Base-by-base conservation (phyloP, 192 early-diverging fungal genomes). In the Linnemannia elongata region DNA sequence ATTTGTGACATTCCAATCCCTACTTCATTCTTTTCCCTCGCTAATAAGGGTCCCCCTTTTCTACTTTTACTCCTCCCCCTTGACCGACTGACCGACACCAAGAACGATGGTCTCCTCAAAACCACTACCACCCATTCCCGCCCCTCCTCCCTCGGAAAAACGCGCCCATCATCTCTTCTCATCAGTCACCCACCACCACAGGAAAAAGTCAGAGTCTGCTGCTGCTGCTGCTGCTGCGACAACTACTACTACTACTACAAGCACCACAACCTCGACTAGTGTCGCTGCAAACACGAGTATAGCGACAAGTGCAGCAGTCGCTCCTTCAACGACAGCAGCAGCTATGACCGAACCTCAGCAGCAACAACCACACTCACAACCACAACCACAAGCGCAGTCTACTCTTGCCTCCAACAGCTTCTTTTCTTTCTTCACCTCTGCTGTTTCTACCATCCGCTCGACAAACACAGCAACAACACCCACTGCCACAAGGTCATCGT, bases 81-180 rank as follows among this genome's bases (percentile, higher is more conserved):
- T 30, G 36, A 41, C 33, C 12, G 72, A 6, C 27, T 30, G 45
- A 39, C 20, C 8, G n/a, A 30, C 44, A 74, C 41, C 44, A 74
- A 24, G 54, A 17, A 45, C 27, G 7, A 87, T 87, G 80, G 76
- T 81, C 18, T 68, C 85, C 42, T 81, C 80, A 60, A 87, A 87
- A 73, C 85, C 85, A 68, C 77, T 87, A 54, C 85, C 85, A 9
- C 85, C 85, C 66, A 87, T 87, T 66, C 85, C 85, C 15, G 42
- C 74, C 2, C 52, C 44, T n/a, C 41, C 24, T 20, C 66, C 72
- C n/a, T 27, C 45, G 79, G 80, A 36, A 86, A 80, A 54, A 69
- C 72, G 27, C 55, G 73, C 42, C 66, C 69, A 39, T 63, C 63
- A 79, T 66, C 69, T 79, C 78, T 76, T 76, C 55, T 57, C 82